A percentile compares a stretch with the other conserved stretches of the same genome.
These are phyloP conservation scores for Solanum peruvianum DNA, from an alignment of 257 asterid genomes.

Conservation along the genomic window DNA sequence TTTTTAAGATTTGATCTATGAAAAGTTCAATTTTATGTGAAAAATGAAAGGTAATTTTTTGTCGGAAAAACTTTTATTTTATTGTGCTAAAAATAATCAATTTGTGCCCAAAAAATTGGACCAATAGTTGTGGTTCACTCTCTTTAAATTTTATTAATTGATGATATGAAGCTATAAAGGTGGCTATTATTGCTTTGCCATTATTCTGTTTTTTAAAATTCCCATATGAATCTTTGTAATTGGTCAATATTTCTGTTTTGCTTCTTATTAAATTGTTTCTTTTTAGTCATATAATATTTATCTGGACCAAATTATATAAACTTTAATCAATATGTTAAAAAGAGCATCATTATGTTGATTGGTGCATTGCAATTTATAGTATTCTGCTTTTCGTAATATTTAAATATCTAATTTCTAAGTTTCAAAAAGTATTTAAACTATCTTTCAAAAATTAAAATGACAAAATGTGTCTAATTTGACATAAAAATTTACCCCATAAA, in stretches of 20 bases:
- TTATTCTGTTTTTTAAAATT: background rate
- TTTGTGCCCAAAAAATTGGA: background rate
- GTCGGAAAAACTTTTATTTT: background rate
- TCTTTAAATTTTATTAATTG: too few species aligned
- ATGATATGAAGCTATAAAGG: background rate
- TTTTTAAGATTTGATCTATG: background rate
- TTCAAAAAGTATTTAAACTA: too few species aligned
- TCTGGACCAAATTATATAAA: too few species aligned
- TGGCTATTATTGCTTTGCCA: background rate
- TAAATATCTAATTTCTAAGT: too few species aligned
- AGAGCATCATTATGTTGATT: background rate
- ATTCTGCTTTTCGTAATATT: too few species aligned
- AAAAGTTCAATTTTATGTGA: too few species aligned
- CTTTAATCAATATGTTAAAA: too few species aligned
- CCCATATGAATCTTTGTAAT: background rate
- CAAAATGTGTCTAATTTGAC: background rate
- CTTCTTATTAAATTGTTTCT: background rate
- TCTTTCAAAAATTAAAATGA: background rate
- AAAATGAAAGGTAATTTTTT: background rate
- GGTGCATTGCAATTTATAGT: background rate
- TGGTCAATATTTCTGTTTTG: background rate
- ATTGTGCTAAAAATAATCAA: background rate
- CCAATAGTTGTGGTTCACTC: background rate
- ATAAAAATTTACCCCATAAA: background rate
- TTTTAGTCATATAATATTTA: too few species aligned